Base-by-base conservation (phyloP, 75 land plant genomes). In the Chamaecyparis obtusa region DNA sequence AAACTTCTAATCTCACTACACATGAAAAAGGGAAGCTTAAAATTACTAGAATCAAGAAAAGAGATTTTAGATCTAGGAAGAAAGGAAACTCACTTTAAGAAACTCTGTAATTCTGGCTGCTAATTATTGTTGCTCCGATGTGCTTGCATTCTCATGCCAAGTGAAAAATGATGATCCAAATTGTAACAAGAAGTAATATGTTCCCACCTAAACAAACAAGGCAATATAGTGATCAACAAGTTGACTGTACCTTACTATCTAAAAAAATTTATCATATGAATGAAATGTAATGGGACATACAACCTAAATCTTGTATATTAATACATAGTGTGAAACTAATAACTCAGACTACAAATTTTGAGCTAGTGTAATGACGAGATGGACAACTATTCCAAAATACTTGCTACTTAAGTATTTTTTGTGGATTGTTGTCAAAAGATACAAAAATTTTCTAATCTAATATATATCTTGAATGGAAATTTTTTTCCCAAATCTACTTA, bases 131-230 rank as follows among this genome's bases (percentile, higher is more conserved):
- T 94, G 96, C 88, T 98, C 99, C 86, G 89, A 85, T 56, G 93
- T 93, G 78, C 96, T 94, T 11, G 95, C 92, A 80, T 88, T 97
- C 57, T 99, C 99, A 89, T 92, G 93, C 99, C 99, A 98, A 76
- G 86, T 91, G 87, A 94, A 96, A 54, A 93, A 30, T 85, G 94
- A 90, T 44, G 94, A 87, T 33, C 94, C 95, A 81, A 95, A 91
- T 95, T 97, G 99, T 86, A 95, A 87, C 27, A 98, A 84, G 83
- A 94, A 98, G 89, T 96, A 98, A 43, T 96, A 96, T 37, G 93
- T 86, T 24, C 97, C 94, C 49, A 91, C 94, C 99, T 98, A 92
- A 85, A 90, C 55, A 11, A 30, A 72, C 54, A 88, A 75, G 9
- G 32, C 72, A 83, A 37, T 60, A 35, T 60, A 56, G 85, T 35